Base-by-base conservation (phyloP, 1,139 yeast genomes). In the Pichia sp. region DNA sequence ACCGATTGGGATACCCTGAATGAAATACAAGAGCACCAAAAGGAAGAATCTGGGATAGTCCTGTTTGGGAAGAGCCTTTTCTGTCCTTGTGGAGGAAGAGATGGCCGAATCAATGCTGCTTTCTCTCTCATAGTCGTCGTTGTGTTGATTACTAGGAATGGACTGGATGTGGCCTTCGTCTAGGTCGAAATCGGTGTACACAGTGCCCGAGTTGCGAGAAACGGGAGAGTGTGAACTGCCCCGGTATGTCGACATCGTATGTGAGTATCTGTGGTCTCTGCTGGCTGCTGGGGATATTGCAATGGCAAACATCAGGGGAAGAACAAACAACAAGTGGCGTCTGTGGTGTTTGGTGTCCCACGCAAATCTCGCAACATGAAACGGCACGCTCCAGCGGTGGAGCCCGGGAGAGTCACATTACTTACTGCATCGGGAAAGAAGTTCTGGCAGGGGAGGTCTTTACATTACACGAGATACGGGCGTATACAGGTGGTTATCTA, bases 1-100 rank as follows among this genome's bases (percentile, higher is more conserved):
- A 0, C 99, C 99, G 15, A 91, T 95, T 0, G 99, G 99, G 4
- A 93, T 83, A 22, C 99, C 99, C 65, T 93, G 99, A 12, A 91
- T 73, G 40, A 90, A 69, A 61, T 93, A 93, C 27, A 93, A 68
- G 9, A 85, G 60, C 10, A 88, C 83, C 46, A 93, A 69, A 15
- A 91, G 73, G 37, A 76, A 68, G 62, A 93, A 93, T 47, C 91
- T 88, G 18, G 85, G 85, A 47, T 84, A 65, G 57, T 85, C 93
- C 18, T 66, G 65, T 9, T 59, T 59, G 5, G 75, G 73, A 40
- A 77, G 61, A 18, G 41, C 27, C 11, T 21, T 32, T 42, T 47
- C 46, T n/a, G 9, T n/a, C n/a, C 18, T 14, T 4, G 19, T 12
- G 18, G 24, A 17, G n/a, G n/a, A 11, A 4, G 15, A 14, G 6